Base-by-base conservation (phyloP, 768 basidiomycete genomes). In the Boletus edulis region DNA sequence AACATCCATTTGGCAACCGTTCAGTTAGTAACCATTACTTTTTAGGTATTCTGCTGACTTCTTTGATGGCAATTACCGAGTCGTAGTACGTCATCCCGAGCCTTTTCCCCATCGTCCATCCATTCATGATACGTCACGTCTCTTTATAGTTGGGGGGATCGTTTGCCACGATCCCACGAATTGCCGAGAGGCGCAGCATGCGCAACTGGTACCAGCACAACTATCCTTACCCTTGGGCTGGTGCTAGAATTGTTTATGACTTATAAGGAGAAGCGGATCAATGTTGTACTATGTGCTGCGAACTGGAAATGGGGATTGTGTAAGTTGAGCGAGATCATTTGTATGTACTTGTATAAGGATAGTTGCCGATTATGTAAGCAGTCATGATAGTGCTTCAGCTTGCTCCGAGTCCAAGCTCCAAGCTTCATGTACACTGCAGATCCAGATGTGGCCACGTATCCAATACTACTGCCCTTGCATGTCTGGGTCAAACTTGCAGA, bases 191-290 rank as follows among this genome's bases (percentile, higher is more conserved):
- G 42, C 79, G 82, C 47, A 80, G 85, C 4, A 69, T 96, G 66
- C 80, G 91, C 54, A 99, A 98, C 76, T 98, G 87, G 82, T 95
- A 92, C 71, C 93, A 95, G 72, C 79, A 83, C 60, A 93, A 89
- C 66, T 98, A 99, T 59, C 85, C 88, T 1, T 98, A 90, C 68
- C 75, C 94, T 3, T 98, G 94, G 86, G 78, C 86, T 49, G 90
- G 92, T 18, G 97, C 81, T 5, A 72, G 87, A 22, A 71, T 89
- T 15, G 86, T 70, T 31, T 89, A 86, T 58, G 81, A 87, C 54
- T 45, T 70, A 9, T 70, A 53, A 60, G 45, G 46, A 17, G 38
- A 8, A 5, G 17, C 5, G 11, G n/a, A 17, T 17, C 14, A 2
- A 20, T 37, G 32, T 22, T 5, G 13, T 2, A 24, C 22, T 14